Evolutionary conservation across 805 yeast genomes (phyloP), one percentile per base, ranked within the genome.

Genomic region (Candida glaebosa): DNA sequence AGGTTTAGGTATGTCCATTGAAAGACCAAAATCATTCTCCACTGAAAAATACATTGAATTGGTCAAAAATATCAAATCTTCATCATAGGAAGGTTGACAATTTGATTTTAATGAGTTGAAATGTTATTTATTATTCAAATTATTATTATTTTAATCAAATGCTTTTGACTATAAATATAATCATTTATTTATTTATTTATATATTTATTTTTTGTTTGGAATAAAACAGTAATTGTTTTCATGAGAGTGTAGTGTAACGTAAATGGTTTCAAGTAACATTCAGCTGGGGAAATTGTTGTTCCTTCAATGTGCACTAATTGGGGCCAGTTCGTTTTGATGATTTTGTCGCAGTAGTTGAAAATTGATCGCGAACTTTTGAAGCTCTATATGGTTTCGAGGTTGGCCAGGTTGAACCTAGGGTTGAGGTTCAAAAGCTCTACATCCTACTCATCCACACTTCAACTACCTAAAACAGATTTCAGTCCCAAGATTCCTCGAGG

Each of bases 11-110:
- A 61, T 84, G 63, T 88, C 93, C 42, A 82, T 85, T 51, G 93
- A 85, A 68, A 77, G 93, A 62, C 93, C 93, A 59, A 84, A 81
- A 74, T 70, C 95, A 49, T 87, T 88, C 87, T 86, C 95, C 47
- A 87, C 96, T 51, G 91, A 87, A 72, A 88, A 88, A 73, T 87
- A 84, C 76, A 82, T 80, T 62, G 88, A 87, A 76, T 72, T 87
- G 65, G 95, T 84, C 59, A 73, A 77, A 54, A 62, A 54, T 59
- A 62, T 65, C 48, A 53, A 53, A 41, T 48, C 43, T 47, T 37
- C 43, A 19, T 40, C 35, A 38, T 38, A 22, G 10, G 17, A n/a
- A 10, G 28, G 24, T 15, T 3, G n/a, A 15, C 10, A 18, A 37
- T 17, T n/a, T 18, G 35, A 40, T 26, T 15, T 35, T 24, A 19